Evolutionary conservation across 1,284 basidiomycete genomes (phyloP), one percentile per base, ranked within the genome.

Genomic region (Rhodotorula mucilaginosa): DNA sequence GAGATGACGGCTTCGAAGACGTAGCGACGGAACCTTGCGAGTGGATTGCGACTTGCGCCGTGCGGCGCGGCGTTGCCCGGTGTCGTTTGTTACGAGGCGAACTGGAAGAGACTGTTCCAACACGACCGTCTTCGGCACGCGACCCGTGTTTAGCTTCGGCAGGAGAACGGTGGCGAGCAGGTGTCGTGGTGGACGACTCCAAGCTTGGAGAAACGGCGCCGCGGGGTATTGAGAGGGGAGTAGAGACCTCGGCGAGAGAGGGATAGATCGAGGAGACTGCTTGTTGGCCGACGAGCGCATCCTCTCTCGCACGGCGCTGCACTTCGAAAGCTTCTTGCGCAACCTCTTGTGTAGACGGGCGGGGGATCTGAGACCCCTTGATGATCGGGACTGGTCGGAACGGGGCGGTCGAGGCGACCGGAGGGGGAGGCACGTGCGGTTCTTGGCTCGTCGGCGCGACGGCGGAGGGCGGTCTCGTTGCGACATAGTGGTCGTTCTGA

Each of bases 331-430:
- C 54, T 51, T 31, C 47, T 16, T 5, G 66, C 39, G 39, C 34
- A 8, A 34, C 34, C 3, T 34, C 21, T n/a, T 44, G 23, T 8
- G 34, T 4, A 19, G 18, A 19, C 12, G 12, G 2, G 16, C 15
- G 31, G 19, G 31, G 34, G 15, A 8, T 39, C 1, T 26, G 16
- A 1, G n/a, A 6, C 1, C 23, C 34, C 4, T 23, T 23, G 13
- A 47, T 2, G 29, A 67, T 44, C 7, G 52, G n/a, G 57, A 72
- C 67, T 2, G 57, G 70, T 26, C 70, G 70, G 34, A 72, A 72
- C 0, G 70, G 70, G 0, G 70, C 70, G 8, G 67, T 58, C 15
- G 67, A 72, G 1, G 67, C 39, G 8, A 44, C 60, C 1, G 67
- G 57, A 15, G 70, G 70, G 5, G 52, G 67, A 0, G 58, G 58